Evolutionary conservation across 257 asterid species (phyloP).

Genomic region (Ehretia macrophylla): DNA sequence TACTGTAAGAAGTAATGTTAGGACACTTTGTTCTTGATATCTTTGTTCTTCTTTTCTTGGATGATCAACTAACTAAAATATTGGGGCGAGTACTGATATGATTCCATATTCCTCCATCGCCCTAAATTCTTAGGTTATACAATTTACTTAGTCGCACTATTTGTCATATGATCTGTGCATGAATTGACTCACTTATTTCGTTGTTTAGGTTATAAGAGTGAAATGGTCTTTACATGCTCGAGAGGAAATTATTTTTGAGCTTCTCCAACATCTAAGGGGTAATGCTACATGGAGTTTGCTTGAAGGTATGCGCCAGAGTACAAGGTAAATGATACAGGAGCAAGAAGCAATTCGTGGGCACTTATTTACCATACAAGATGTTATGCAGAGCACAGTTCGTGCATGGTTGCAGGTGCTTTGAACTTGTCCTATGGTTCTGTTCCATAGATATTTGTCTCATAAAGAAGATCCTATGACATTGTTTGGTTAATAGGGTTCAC

Average conservation of each 20-base stretch:
- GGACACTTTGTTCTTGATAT: no score
- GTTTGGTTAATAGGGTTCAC: no score
- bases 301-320: conserved; percentile 32
- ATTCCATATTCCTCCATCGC: no score
- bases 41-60: no score
- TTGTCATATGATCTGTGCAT: no score
- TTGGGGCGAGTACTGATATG: no score
- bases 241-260: conserved; percentile 46
- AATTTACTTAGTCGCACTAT: no score
- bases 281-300: conserved; percentile 26
- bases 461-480: neutral
- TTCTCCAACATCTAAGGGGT: conserved; percentile 37
- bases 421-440: neutral
- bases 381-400: conserved; percentile 46
- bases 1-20: no score
- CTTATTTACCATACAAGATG: conserved; percentile 43
- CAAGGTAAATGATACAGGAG: conserved; percentile 44
- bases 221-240: conserved; percentile 50
- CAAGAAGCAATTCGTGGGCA: conserved; percentile 52
- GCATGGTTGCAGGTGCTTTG: conserved; percentile 35
- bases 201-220: conserved; percentile 36
- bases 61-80: no score
- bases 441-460: neutral
- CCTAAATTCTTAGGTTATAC: no score
- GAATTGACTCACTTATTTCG: no score